Percentiles rank a stretch among this genome's conserved stretches.
Conservation (phyloP, 1,284 basidiomycete species). For the Cerrena zonata region DNA sequence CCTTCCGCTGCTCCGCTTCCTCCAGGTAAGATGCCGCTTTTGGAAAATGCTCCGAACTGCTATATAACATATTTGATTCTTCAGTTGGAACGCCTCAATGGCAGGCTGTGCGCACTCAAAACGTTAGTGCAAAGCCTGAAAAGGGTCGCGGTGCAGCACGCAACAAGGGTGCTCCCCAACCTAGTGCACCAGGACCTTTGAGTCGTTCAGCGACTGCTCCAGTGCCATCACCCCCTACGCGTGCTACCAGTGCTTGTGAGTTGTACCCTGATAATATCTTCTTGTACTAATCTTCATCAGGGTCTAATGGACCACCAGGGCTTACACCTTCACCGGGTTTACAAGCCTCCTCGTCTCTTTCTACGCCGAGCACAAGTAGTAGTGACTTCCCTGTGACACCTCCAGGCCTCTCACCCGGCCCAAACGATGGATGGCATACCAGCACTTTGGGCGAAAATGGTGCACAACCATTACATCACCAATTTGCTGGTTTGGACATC, state of each 20-base stretch:
- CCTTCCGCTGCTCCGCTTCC: conserved; percentile 10
- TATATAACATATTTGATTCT: background rate
- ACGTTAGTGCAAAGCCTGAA: too few species aligned
- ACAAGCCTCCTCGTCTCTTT: background rate
- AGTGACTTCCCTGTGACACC: background rate
- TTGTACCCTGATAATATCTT: too few species aligned
- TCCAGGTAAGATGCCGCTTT: conserved; percentile 10
- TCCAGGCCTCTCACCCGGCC: background rate
- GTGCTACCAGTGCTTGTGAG: too few species aligned
- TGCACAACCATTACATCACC: background rate
- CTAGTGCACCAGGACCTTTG: too few species aligned
- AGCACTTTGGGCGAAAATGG: background rate
- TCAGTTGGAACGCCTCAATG: conserved; percentile 16
- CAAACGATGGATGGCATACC: background rate
- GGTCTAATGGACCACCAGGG: background rate
- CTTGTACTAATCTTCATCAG: too few species aligned
- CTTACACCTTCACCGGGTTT: background rate
- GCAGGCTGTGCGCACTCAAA: conserved; percentile 3
- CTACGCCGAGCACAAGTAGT: background rate
- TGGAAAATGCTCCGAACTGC: too few species aligned
- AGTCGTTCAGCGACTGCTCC: too few species aligned
- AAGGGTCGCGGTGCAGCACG: too few species aligned
- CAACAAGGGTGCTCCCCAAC: background rate
- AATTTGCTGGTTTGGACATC: background rate
- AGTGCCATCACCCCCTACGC: too few species aligned